These are phyloP conservation scores for Pseudogymnoascus sp. DNA, from an alignment of 2,329 filamentous ascomycete species.

Conservation along the genomic window DNA sequence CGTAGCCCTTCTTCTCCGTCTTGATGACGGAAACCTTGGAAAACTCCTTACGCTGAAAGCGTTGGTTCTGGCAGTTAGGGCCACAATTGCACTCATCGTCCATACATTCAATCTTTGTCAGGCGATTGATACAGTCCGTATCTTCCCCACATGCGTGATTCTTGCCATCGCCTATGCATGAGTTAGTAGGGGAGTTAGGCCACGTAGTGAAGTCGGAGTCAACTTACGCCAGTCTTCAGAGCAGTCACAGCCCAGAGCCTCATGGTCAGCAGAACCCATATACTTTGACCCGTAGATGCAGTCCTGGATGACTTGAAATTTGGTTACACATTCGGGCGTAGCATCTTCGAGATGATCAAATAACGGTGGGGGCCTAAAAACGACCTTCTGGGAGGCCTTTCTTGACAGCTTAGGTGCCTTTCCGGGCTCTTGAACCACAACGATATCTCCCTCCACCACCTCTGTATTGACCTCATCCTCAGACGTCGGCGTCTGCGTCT, in stretches of 20 bases:
- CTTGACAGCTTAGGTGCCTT: slow-evolving; percentile 64
- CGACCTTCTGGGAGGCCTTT: slow-evolving; percentile 63
- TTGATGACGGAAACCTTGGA: slow-evolving; percentile 91
- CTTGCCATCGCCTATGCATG: slow-evolving; percentile 43
- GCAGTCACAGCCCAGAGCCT: slow-evolving; percentile 89
- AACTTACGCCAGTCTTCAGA: slow-evolving; percentile 86
- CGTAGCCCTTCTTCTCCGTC: slow-evolving; percentile 95
- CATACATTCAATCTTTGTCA: slow-evolving; percentile 94
- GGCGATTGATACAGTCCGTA: slow-evolving; percentile 96
- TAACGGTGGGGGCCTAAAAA: slow-evolving; percentile 53
- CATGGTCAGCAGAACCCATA: slow-evolving; percentile 85
- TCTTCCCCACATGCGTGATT: slow-evolving; percentile 92
- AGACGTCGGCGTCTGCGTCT: slow-evolving; percentile 26
- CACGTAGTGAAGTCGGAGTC: slow-evolving; percentile 6
- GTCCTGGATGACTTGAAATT: slow-evolving; percentile 73
- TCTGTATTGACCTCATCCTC: slow-evolving; percentile 39
- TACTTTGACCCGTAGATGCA: slow-evolving; percentile 90
- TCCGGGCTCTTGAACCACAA: slow-evolving; percentile 55
- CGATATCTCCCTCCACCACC: slow-evolving; percentile 51
- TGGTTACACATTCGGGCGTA: slow-evolving; percentile 64
- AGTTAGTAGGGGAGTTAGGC: slow-evolving; percentile 27
- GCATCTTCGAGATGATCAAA: slow-evolving; percentile 71
- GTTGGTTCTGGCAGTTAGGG: slow-evolving; percentile 81
- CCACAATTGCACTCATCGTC: slow-evolving; percentile 79
- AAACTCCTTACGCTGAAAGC: slow-evolving; percentile 85